Evolutionary conservation across 2,329 filamentous ascomycete species (phyloP).

Genomic region (Coniochaeta hoffmannii): DNA sequence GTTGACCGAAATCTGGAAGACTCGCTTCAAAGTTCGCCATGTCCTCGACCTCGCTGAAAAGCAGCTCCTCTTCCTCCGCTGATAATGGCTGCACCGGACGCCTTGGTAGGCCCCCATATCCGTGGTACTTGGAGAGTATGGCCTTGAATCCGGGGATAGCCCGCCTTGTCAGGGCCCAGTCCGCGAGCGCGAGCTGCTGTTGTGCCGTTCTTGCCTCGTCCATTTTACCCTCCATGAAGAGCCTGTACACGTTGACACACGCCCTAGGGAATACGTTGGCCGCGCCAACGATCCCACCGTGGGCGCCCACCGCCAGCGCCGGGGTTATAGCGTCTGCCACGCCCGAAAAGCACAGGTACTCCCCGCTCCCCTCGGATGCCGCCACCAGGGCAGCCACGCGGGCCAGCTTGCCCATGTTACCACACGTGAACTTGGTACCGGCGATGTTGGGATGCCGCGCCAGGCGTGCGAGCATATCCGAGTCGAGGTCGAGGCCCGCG

Average conservation of each 20-base stretch:
- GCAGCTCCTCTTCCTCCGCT: constrained; percentile 2
- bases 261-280: constrained; percentile 37
- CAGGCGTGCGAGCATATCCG: constrained; percentile 14
- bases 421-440: constrained; percentile 19
- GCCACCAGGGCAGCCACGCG: constrained; percentile 6
- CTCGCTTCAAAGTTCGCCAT: constrained; percentile 11
- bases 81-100: constrained; percentile 28
- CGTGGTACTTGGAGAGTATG: constrained; percentile 31
- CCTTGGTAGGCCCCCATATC: constrained; percentile 48
- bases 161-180: constrained; percentile 15
- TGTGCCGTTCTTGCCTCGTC: constrained; percentile 12
- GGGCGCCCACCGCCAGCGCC: constrained; percentile 28
- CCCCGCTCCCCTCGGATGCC: constrained; percentile 23
- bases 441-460: constrained; percentile 20
- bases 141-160: constrained; percentile 16
- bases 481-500: constrained; percentile 22
- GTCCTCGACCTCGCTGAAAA: constrained; percentile 10
- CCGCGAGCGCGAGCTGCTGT: constrained; percentile 11
- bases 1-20: constrained; percentile 1
- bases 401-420: constrained; percentile 20
- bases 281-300: constrained; percentile 36
- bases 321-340: constrained; percentile 36
- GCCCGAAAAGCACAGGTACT: constrained; percentile 30
- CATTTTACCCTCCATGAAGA: constrained; percentile 8
- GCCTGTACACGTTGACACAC: constrained; percentile 14